Conservation (phyloP, 2,329 filamentous ascomycete species). For the Monilinia aucupariae region DNA sequence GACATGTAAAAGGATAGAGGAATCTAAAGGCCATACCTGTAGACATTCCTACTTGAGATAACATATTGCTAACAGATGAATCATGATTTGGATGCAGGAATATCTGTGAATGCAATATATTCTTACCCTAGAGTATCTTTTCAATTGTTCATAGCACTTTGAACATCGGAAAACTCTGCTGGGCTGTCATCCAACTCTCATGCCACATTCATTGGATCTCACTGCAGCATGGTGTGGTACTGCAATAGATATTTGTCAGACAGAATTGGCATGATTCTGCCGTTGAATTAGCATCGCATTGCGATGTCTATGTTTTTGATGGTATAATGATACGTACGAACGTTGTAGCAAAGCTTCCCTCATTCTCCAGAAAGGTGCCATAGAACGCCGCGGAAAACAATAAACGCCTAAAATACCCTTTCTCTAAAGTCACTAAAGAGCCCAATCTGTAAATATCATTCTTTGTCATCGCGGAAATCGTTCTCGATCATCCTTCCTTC, state of each 20-base stretch:
- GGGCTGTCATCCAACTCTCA: neutral
- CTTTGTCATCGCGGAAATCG: neutral
- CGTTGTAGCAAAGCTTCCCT: neutral
- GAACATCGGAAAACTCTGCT: neutral
- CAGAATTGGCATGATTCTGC: neutral
- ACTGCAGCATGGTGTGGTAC: neutral
- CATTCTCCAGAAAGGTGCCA: slow-evolving; percentile 1
- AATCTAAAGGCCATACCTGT: too few relatives aligned
- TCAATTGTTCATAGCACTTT: neutral
- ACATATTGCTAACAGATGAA: too few relatives aligned
- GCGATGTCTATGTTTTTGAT: neutral
- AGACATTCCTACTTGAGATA: too few relatives aligned
- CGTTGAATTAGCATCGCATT: slow-evolving; percentile 3
- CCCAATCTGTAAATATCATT: neutral
- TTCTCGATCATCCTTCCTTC: neutral
- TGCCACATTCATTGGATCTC: neutral
- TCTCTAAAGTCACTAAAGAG: neutral
- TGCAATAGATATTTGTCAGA: neutral
- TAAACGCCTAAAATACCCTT: slow-evolving; percentile 5
- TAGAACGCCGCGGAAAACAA: slow-evolving; percentile 3
- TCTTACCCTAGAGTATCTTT: neutral
- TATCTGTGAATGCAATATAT: neutral
- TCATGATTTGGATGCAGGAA: too few relatives aligned
- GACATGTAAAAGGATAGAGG: too few relatives aligned
- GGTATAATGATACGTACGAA: neutral